Evolutionary conservation across 2,329 filamentous ascomycete species (phyloP).

Genomic region (Chaetomiaceae sp.): DNA sequence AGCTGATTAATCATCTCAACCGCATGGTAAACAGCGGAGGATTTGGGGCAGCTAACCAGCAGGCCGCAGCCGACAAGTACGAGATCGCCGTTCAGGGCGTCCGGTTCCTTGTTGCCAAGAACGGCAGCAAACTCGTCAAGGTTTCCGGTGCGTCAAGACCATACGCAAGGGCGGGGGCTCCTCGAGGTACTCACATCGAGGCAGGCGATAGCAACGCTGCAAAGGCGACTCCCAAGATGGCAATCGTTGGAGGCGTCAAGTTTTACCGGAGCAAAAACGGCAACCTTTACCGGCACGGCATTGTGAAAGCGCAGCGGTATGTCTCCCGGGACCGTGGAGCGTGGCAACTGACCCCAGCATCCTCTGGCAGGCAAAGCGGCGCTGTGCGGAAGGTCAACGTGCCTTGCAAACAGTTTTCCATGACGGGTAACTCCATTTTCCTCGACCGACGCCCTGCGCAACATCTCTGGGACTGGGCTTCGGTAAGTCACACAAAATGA

Average conservation of each 20-base stretch:
- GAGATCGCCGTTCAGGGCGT: constrained; percentile 68
- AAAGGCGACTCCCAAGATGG: constrained; percentile 68
- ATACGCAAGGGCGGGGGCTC: constrained; percentile 21
- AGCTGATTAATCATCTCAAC: constrained; percentile 47
- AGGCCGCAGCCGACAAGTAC: constrained; percentile 41
- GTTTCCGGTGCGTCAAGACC: constrained; percentile 56
- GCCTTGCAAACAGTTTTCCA: constrained; percentile 68
- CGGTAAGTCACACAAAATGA: constrained; percentile 39
- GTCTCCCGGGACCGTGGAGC: constrained; percentile 32
- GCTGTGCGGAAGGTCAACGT: constrained; percentile 64
- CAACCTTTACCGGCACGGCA: constrained; percentile 74
- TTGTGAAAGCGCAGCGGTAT: constrained; percentile 73
- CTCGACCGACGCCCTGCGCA: constrained; percentile 32
- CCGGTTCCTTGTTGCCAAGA: constrained; percentile 66
- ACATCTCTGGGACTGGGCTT: constrained; percentile 25
- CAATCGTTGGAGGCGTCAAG: constrained; percentile 68
- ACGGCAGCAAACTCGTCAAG: constrained; percentile 78
- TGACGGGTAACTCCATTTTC: constrained; percentile 58
- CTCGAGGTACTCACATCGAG: constrained; percentile 31
- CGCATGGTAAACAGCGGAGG: constrained; percentile 31
- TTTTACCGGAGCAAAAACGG: constrained; percentile 85
- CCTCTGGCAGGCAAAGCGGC: constrained; percentile 43
- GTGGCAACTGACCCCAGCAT: constrained; percentile 38
- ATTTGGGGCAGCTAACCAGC: constrained; percentile 29
- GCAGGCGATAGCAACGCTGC: constrained; percentile 56